Evolutionary conservation across 495 filamentous ascomycete species (phyloP), one percentile per base, ranked within the genome.

Genomic region (Penicillium salamii): DNA sequence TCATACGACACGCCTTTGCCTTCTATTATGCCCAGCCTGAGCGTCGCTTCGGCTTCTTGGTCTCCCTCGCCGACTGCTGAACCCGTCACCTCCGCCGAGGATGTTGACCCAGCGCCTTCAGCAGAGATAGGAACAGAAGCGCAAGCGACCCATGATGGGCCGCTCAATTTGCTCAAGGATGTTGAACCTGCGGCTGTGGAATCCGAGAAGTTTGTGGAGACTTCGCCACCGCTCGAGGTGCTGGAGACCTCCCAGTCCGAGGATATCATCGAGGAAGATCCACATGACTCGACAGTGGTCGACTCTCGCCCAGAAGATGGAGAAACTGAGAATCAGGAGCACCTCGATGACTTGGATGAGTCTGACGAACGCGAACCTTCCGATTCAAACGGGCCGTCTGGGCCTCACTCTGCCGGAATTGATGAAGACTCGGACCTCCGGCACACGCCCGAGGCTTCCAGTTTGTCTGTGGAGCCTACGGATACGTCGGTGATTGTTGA

Each of bases 1-100:
- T 7, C 50, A 6, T 46, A 31, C 3, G 55, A 68, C 7, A 52
- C 41, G 14, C 3, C 46, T 6, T 43, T 52, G 0, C 44, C 44
- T 7, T 5, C 39, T 19, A 14, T 36, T 4, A 42, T 42, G 1
- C 31, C 53, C 7, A 49, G 29, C 20, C 24, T 57, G 18, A 52
- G 46, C 35, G 20, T 44, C 17, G 20, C 47, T 13, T 50, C 55
- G 7, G 33, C 29, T 29, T 41, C 43, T 3, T 23, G 40, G 11
- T 46, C 43, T 15, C 12, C 29, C 5, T 12, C 15, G 7, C 24
- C 13, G 20, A 7, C 18, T 1, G 11, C 18, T 15, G 32, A 45
- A 1, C 14, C 18, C 7, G 5, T 15, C 2, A 6, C 5, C 11
- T 17, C 24, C 13, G 9, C 14, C 15, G 17, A n/a, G 15, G 31